Evolutionary conservation across 2,329 filamentous ascomycete species (phyloP), one percentile per base, ranked within the genome.

Genomic region (Calonectria leucothoes): DNA sequence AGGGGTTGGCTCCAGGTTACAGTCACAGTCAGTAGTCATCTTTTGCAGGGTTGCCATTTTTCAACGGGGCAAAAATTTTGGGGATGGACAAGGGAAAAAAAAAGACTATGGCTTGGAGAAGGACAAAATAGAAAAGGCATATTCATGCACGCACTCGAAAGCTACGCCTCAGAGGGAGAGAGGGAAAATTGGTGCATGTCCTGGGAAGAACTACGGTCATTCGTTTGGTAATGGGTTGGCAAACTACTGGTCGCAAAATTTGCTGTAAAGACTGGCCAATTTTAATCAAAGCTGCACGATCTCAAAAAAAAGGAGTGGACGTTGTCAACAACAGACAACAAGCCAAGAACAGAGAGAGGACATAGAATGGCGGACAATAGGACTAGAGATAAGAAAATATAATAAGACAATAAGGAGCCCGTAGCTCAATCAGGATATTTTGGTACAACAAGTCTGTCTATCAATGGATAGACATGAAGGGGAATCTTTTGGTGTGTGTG

Each of bases 291-390:
- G 42, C 52, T 57, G 51, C 3, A 12, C n/a, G n/a, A 27, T 37
- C 31, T 52, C 37, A 64, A 68, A 67, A 64, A 68, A 45, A 45
- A 48, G 37, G 66, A 68, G 66, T 37, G 66, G 23, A 49, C 17
- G 35, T 25, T n/a, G 49, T 55, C 65, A 59, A 25, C 33, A 67
- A 39, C 23, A 59, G 48, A 42, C 31, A 67, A 66, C 20, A 57
- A 35, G 17, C 27, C 52, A 35, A 35, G 23, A 55, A 27, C 15
- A 31, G n/a, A n/a, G n/a, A n/a, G n/a, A n/a, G n/a, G n/a, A n/a
- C n/a, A n/a, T n/a, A n/a, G n/a, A n/a, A n/a, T n/a, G n/a, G n/a
- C n/a, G n/a, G n/a, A n/a, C n/a, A n/a, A n/a, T n/a, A n/a, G n/a
- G n/a, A n/a, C n/a, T n/a, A n/a, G n/a, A 59, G 29, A 63, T 11